Base-by-base conservation (phyloP, 495 filamentous ascomycete species). In the Lentithecium fluviatile region DNA sequence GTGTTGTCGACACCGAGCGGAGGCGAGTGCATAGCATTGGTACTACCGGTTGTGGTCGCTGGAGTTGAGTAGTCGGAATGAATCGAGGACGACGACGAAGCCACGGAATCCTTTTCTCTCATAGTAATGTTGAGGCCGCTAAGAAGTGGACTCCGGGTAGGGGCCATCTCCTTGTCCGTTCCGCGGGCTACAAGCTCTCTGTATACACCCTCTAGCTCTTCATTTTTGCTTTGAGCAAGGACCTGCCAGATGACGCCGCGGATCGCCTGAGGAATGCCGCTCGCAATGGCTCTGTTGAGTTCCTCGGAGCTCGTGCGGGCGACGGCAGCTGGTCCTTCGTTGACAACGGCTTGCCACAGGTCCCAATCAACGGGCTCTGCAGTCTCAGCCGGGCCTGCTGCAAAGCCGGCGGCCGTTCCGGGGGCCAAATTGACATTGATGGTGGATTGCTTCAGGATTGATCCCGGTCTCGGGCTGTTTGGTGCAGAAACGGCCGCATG, bases 211-310 rank as follows among this genome's bases (percentile, higher is more conserved):
- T 97, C 94, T 17, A 97, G 76, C 26, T 95, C 93, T 50, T 91
- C 85, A 63, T 88, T 92, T 70, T 92, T 93, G 74, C 91, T 96
- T 69, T 95, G 89, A 4, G 95, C 91, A 65, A 99, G 73, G 12
- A 96, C 91, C 73, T 99, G 94, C 94, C 94, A 99, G 24, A 99
- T 90, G 11, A 97, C 95, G 20, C 94, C 94, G 46, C 94, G 83
- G 55, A 99, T 95, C 17, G 91, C 94, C 65, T 86, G 90, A 2
- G 94, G 94, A 56, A 99, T 97, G 40, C 94, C 94, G 48, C 88
- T 86, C 37, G 94, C 89, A 58, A 97, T 96, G 10, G 94, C 91
- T 56, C 82, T 82, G 69, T 91, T 95, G 53, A 99, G 75, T 67
- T 96, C 92, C 55, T 92, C 88, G 2, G 91, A 81, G 66, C 88